Evolutionary conservation across 2,329 filamentous ascomycete genomes (phyloP), one percentile per base, ranked within the genome.

Genomic region (Acarospora socialis): DNA sequence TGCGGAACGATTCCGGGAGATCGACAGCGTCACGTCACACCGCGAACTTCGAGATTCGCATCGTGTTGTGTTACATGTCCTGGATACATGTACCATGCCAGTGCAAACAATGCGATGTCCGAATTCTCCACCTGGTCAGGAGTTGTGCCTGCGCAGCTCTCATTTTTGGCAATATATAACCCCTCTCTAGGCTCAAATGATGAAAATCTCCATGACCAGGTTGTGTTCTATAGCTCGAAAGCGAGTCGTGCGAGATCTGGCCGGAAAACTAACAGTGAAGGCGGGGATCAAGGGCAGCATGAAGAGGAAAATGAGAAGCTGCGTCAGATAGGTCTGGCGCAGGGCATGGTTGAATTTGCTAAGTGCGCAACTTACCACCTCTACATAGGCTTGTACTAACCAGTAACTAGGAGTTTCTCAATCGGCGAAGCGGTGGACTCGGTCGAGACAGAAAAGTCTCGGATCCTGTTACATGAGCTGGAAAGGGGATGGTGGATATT

Each of bases 401-500:
- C 16, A 5, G 9, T 13, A 13, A 29, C 10, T 47, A 78, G 76
- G 50, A 86, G 76, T 46, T 98, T 98, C 56, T 80, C 86, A 2
- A 68, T 73, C 39, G 81, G 77, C 37, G 66, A 76, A 43, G 55
- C 81, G 2, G 71, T 94, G 22, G 82, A 93, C 47, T 74, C 75
- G 7, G 77, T 98, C 37, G 90, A 98, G 50, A 95, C 90, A 1
- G 81, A 93, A 46, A 90, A 81, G 60, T 75, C 78, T 30, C 72
- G 86, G 19, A 77, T 94, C 20, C 66, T 95, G 20, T 60, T 94
- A 26, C 74, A 83, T 46, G 84, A 98, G 60, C 59, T 98, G 42
- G 87, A 98, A 54, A 63, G 70, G 10, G 81, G 81, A 18, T 98
- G 90, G 90, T 98, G 92, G 92, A 76, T 95, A 40, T 61, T 95